Conservation (phyloP, 2,329 filamentous ascomycete genomes). For the Pleomassaria siparia region DNA sequence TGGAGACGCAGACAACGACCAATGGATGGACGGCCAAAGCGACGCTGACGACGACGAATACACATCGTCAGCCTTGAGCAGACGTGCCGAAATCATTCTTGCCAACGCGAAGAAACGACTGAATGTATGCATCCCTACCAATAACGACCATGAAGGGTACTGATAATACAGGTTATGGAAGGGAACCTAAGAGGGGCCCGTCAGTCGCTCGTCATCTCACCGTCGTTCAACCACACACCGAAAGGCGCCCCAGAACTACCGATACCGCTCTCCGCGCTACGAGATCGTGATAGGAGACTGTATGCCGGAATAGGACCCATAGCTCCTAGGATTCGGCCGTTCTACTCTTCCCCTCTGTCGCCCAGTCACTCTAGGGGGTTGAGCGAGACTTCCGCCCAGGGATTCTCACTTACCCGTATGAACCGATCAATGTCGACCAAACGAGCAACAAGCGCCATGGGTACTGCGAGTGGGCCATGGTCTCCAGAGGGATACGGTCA, state of each 20-base stretch:
- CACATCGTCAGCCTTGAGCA: slow-evolving; percentile 75
- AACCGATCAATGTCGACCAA: slow-evolving; percentile 31
- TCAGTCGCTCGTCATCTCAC: slow-evolving; percentile 61
- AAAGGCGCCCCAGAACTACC: slow-evolving; percentile 35
- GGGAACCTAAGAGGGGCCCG: slow-evolving; percentile 81
- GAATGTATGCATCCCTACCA: slow-evolving; percentile 61
- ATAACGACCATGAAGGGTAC: slow-evolving; percentile 11
- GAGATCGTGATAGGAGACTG: slow-evolving; percentile 37
- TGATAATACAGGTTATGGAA: slow-evolving; percentile 76
- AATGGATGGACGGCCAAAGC: slow-evolving; percentile 40
- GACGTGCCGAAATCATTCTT: slow-evolving; percentile 84
- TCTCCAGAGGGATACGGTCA: slow-evolving; percentile 38
- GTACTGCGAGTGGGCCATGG: slow-evolving; percentile 40
- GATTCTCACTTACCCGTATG: slow-evolving; percentile 34
- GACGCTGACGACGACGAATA: slow-evolving; percentile 57
- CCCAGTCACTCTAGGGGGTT: slow-evolving; percentile 41
- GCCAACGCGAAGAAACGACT: slow-evolving; percentile 89
- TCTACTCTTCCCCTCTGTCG: slow-evolving; percentile 36
- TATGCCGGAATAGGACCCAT: slow-evolving; percentile 42
- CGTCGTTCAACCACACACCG: slow-evolving; percentile 51
- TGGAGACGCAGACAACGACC: slow-evolving; percentile 42
- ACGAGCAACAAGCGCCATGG: slow-evolving; percentile 44
- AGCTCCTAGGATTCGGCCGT: slow-evolving; percentile 33
- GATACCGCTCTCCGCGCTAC: slow-evolving; percentile 35
- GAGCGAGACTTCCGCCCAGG: slow-evolving; percentile 46